Percentiles rank a stretch among this genome's conserved stretches.
These are phyloP conservation scores for Luvunga scandens DNA, from an alignment of 345 rosid species.

Conservation along the genomic window DNA sequence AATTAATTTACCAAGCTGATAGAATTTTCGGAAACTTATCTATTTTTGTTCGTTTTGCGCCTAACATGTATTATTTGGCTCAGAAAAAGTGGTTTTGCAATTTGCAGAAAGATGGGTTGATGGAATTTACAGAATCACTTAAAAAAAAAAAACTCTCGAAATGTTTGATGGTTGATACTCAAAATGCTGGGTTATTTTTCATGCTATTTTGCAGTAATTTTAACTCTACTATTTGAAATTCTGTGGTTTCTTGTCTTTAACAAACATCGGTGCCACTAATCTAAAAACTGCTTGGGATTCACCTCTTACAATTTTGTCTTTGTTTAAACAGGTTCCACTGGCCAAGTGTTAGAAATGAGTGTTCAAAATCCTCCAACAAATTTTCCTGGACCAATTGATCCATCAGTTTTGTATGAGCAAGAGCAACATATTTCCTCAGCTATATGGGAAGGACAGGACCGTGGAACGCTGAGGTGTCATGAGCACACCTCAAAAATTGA, in stretches of 20 bases:
- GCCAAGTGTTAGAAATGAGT: not conserved
- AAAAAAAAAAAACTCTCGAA: not conserved
- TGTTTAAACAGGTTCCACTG: not conserved
- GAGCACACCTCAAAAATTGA: constrained; percentile 71
- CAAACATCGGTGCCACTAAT: too few relatives aligned
- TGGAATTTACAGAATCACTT: not conserved
- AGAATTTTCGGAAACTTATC: not conserved
- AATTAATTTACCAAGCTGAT: not conserved
- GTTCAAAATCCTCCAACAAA: constrained; percentile 6
- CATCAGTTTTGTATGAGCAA: constrained; percentile 51
- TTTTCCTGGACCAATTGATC: constrained; percentile 34
- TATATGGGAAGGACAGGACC: constrained; percentile 58
- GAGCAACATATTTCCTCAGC: constrained; percentile 60
- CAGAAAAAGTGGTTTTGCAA: not conserved
- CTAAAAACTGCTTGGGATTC: too few relatives aligned
- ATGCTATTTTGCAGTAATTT: too few relatives aligned
- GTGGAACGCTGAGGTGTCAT: constrained; percentile 76
- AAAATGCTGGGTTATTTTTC: too few relatives aligned
- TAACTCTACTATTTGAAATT: too few relatives aligned
- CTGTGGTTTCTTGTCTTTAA: too few relatives aligned
- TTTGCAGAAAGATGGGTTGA: not conserved
- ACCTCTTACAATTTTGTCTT: not conserved
- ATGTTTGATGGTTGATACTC: not conserved
- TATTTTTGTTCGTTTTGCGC: not conserved
- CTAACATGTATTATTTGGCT: too few relatives aligned